Percentiles rank a stretch among this genome's conserved stretches.
These are phyloP conservation scores for Monosporascus sp. DNA, from an alignment of 2,329 filamentous ascomycete genomes.

Conservation along the genomic window DNA sequence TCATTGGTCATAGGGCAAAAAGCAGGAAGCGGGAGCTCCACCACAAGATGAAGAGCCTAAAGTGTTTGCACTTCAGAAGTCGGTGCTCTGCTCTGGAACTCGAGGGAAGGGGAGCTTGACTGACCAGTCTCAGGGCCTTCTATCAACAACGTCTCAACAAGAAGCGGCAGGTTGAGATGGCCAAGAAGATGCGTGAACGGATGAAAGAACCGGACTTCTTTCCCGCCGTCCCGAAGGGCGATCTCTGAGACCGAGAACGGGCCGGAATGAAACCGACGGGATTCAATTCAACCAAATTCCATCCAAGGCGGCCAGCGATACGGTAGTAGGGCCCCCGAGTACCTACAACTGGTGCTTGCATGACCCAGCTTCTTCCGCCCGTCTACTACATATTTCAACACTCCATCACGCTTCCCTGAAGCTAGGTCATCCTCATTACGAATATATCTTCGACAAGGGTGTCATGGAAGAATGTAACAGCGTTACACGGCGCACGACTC, in stretches of 20 bases:
- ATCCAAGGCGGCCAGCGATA: too few species aligned
- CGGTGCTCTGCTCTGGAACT: not conserved
- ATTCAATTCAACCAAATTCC: too few species aligned
- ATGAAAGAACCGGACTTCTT: slow-evolving; percentile 75
- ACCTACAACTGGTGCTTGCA: too few species aligned
- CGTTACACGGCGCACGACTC: too few species aligned
- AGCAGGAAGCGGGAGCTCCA: slow-evolving; percentile 27
- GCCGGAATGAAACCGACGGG: too few species aligned
- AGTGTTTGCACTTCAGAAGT: slow-evolving; percentile 82
- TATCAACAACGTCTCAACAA: slow-evolving; percentile 80
- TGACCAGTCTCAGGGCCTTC: slow-evolving; percentile 59
- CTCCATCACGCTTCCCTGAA: too few species aligned
- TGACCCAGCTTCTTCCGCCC: too few species aligned
- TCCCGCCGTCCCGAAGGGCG: slow-evolving; percentile 69
- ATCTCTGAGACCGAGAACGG: slow-evolving; percentile 12
- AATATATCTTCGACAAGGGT: too few species aligned
- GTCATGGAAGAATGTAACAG: too few species aligned
- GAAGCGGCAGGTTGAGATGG: slow-evolving; percentile 70
- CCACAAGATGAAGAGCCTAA: slow-evolving; percentile 64
- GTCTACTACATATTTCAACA: too few species aligned
- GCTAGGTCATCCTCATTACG: too few species aligned
- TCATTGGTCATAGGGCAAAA: slow-evolving; percentile 29
- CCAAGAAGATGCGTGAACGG: slow-evolving; percentile 76
- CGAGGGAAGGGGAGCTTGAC: not conserved
- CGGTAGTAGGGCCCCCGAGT: too few species aligned